Conservation (phyloP, 116 monocot species). For the Papilionanthe hybrid region DNA sequence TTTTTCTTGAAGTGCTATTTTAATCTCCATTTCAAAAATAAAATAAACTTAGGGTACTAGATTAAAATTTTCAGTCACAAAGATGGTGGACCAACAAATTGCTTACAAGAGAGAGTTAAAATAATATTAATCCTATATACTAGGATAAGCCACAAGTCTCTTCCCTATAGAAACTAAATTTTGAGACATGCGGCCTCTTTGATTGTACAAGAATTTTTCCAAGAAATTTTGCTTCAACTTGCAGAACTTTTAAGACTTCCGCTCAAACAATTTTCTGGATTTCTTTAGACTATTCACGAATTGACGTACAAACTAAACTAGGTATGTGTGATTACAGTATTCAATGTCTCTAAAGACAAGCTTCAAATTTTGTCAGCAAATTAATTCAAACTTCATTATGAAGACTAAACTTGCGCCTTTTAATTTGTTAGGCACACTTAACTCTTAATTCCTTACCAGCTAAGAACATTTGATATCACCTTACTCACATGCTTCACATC, state of each 20-base stretch:
- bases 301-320: not conserved
- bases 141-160: not conserved
- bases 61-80: not conserved
- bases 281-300: too few species aligned
- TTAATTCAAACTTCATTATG: not conserved
- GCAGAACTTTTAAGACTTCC: not conserved
- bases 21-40: not conserved
- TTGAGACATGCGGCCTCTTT: not conserved
- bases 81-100: not conserved
- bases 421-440: not conserved
- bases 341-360: not conserved
- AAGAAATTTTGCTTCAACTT: not conserved
- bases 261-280: not conserved
- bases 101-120: not conserved
- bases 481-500: too few species aligned
- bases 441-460: not conserved
- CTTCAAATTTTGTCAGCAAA: not conserved
- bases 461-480: not conserved
- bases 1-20: not conserved
- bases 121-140: not conserved
- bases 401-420: not conserved
- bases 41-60: not conserved
- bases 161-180: not conserved
- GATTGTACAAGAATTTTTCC: not conserved
- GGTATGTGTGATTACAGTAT: not conserved